Evolutionary conservation across 2,329 filamentous ascomycete genomes (phyloP), one percentile per base, ranked within the genome.

Genomic region (Hypoxylon sp.): DNA sequence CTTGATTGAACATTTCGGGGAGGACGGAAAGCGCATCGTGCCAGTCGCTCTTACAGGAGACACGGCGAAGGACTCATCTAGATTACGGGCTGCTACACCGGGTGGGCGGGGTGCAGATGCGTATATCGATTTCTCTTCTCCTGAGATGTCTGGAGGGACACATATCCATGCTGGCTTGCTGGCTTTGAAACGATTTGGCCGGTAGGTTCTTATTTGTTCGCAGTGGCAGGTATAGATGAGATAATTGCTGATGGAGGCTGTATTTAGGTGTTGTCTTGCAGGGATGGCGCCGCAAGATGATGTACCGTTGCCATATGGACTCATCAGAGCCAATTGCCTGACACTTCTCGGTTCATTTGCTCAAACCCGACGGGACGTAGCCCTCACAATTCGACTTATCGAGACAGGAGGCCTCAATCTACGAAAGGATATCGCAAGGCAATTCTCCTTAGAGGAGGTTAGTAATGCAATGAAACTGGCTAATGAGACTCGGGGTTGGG

Each of bases 111-210:
- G 44, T 13, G 44, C 44, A 11, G 44, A 48, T 48, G 44, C 44
- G 44, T 48, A 48, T 48, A 25, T 48, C 6, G 44, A 48, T 48
- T 48, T 48, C 20, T 48, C 44, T 5, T 48, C 44, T 5, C 44
- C 44, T 8, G 44, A 48, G 22, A 48, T 48, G 44, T 20, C 22
- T 22, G 17, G 44, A 22, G 44, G 44, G 44, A 48, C 20, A 48
- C 44, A 48, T 48, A 48, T 48, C n/a, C 44, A 48, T 13, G 44
- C 44, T 22, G 22, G 44, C 20, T 11, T 48, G 6, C 20, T 48
- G 13, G 40, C 40, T 20, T 44, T 44, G 13, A 44, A 44, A 20
- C 40, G 40, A 17, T 44, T 44, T 20, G 40, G 40, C 4, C 14
- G 40, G 40, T 44, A 44, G n/a, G 40, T 44, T 44, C 6, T 44